Conservation (phyloP, 331 rosid genomes). For the Prunus yedoensis region DNA sequence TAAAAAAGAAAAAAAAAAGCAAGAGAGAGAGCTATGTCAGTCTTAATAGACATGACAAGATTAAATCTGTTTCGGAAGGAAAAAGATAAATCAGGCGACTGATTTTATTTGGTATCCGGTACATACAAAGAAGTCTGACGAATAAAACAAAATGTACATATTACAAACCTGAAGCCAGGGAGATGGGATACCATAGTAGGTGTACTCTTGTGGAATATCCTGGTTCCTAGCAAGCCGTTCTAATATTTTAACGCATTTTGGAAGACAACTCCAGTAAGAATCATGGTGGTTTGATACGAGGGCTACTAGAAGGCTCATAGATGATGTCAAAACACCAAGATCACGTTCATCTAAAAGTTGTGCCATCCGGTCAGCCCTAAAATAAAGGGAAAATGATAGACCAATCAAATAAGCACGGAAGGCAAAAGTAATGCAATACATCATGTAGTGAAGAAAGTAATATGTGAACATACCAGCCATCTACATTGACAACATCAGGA, state of each 20-base stretch:
- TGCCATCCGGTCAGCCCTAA: slow-evolving; percentile 99
- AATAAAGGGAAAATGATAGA: slow-evolving; percentile 7
- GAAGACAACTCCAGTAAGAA: slow-evolving; percentile 95
- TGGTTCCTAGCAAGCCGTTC: slow-evolving; percentile 98
- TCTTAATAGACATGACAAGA: too few species aligned
- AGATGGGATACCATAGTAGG: slow-evolving; percentile 99
- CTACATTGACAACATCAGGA: slow-evolving; percentile 97
- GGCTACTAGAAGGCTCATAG: slow-evolving; percentile 98
- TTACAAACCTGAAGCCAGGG: slow-evolving; percentile 99
- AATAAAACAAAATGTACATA: background rate
- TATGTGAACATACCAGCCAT: slow-evolving; percentile 79
- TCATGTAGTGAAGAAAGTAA: slow-evolving; percentile 27
- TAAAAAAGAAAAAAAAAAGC: too few species aligned
- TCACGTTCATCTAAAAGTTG: slow-evolving; percentile 99
- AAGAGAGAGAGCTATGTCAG: too few species aligned
- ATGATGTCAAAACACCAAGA: slow-evolving; percentile 97
- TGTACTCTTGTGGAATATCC: slow-evolving; percentile 97
- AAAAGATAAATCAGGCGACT: too few species aligned
- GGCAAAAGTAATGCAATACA: slow-evolving; percentile 16
- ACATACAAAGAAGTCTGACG: slow-evolving; percentile 11
- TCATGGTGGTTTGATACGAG: slow-evolving; percentile 87
- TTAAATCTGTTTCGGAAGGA: too few species aligned
- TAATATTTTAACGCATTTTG: slow-evolving; percentile 88
- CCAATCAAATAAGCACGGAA: slow-evolving; percentile 25
- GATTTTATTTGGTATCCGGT: too few species aligned